Conservation (phyloP, 2,329 filamentous ascomycete genomes). For the Pseudogymnoascus sp. region DNA sequence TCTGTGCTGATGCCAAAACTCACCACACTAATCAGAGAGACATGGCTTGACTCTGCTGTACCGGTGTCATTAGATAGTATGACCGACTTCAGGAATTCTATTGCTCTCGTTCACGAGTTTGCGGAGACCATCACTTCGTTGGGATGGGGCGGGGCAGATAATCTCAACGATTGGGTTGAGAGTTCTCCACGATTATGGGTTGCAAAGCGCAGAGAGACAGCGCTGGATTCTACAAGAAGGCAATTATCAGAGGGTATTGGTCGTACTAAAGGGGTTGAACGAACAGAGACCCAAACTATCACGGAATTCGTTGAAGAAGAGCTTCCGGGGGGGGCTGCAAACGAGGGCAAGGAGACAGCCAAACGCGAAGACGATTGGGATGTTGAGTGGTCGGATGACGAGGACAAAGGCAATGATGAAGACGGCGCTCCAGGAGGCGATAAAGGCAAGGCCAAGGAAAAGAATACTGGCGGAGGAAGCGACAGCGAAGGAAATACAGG, state of each 20-base stretch:
- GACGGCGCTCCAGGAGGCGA: background rate
- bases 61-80: conserved; percentile 68
- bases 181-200: conserved; percentile 80
- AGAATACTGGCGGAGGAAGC: background rate
- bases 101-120: conserved; percentile 58
- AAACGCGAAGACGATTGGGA: conserved; percentile 58
- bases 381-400: conserved; percentile 69
- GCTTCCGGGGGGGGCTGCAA: conserved; percentile 43
- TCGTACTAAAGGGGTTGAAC: conserved; percentile 63
- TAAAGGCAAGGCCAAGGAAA: background rate
- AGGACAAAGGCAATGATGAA: conserved; percentile 33
- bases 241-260: conserved; percentile 62
- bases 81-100: conserved; percentile 58
- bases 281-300: conserved; percentile 75
- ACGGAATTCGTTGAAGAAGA: conserved; percentile 58
- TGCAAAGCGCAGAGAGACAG: conserved; percentile 69
- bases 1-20: conserved; percentile 62
- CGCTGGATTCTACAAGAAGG: conserved; percentile 65
- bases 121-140: conserved; percentile 53
- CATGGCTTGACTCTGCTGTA: conserved; percentile 70
- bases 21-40: conserved; percentile 57
- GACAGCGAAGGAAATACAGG: conserved; percentile 22
- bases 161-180: conserved; percentile 71
- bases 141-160: conserved; percentile 53
- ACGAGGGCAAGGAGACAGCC: conserved; percentile 32